Base-by-base conservation (phyloP, 106 monocot species). In the Narthecium ossifragum region DNA sequence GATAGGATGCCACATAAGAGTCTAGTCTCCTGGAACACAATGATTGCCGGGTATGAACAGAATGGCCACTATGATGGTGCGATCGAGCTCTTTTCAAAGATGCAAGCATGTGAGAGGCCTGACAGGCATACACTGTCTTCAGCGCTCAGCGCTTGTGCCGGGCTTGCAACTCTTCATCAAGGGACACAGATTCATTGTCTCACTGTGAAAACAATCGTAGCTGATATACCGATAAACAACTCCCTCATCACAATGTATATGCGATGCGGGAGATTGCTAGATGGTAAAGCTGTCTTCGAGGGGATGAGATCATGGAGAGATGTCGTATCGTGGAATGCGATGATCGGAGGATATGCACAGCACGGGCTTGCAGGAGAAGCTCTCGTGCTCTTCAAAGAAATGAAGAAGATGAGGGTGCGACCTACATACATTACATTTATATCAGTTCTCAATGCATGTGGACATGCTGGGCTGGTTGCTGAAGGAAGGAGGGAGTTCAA, bases 231-330 rank as follows among this genome's bases (percentile, higher is more conserved):
- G 11, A 78, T 85, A 12, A 86, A 55, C 60, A 94, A 94, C 68
- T 65, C 89, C 24, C 89, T 94, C n/a, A 68, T 90, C 55, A 89
- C 85, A 29, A 89, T 94, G 93, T 94, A 94, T 41, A 68, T 80
- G 4, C 70, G 83, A 17, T 89, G 93, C 46, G 93, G 93, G 4
- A 63, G 54, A 37, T 18, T 94, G 54, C 55, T 34, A 6, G 69
- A 73, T 64, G 93, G 80, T 0, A 74, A 72, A 50, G 53, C 34
- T 31, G 65, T 85, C 8, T 94, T 94, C 43, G 34, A 78, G 43
- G 41, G 45, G 8, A 85, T 89, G 74, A 53, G 36, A 12, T 36
- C 15, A 20, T 15, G 51, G 48, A 77, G 54, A 34, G 74, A 89
- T 66, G 75, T 86, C 26, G 69, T 94, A 7, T 77, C 93, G 25